A percentile compares a stretch with the other conserved stretches of the same genome.
These are phyloP conservation scores for Helotiales sp. DNA, from an alignment of 2,329 filamentous ascomycete species.

Conservation along the genomic window DNA sequence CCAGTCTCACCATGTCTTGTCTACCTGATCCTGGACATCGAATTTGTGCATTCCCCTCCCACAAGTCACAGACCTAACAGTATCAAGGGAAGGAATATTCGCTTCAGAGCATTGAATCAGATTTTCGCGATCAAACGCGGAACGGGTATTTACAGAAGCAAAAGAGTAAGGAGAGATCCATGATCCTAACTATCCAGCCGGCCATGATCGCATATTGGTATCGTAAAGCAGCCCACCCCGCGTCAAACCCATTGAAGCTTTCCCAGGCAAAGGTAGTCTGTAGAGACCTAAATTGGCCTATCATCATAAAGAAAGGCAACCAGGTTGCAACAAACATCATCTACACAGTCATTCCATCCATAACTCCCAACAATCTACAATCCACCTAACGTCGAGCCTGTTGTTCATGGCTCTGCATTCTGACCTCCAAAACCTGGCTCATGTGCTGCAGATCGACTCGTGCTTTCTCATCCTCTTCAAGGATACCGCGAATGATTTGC, in stretches of 20 bases:
- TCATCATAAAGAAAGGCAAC: not conserved
- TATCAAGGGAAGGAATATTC: too few species aligned
- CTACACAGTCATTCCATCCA: not conserved
- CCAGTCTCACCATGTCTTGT: too few species aligned
- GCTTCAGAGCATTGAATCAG: not conserved
- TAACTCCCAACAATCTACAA: conserved; percentile 1
- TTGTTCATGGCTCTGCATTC: conserved; percentile 27
- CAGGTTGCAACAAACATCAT: not conserved
- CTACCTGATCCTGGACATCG: not conserved
- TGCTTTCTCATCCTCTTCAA: conserved; percentile 40
- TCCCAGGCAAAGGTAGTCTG: not conserved
- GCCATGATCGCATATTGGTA: conserved; percentile 35
- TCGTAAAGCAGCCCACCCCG: conserved; percentile 25
- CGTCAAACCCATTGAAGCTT: not conserved
- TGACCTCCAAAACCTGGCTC: conserved; percentile 56
- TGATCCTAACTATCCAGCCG: conserved; percentile 32
- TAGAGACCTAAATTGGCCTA: not conserved
- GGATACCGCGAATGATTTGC: conserved; percentile 66
- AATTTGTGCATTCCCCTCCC: too few species aligned
- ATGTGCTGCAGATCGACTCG: conserved; percentile 54
- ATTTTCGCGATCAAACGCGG: not conserved
- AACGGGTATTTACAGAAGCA: conserved; percentile 16
- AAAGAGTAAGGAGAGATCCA: conserved; percentile 24
- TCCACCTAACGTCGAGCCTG: not conserved
- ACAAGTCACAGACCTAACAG: too few species aligned